Conservation (phyloP, 2,329 filamentous ascomycete genomes). For the Aspergillus persii region DNA sequence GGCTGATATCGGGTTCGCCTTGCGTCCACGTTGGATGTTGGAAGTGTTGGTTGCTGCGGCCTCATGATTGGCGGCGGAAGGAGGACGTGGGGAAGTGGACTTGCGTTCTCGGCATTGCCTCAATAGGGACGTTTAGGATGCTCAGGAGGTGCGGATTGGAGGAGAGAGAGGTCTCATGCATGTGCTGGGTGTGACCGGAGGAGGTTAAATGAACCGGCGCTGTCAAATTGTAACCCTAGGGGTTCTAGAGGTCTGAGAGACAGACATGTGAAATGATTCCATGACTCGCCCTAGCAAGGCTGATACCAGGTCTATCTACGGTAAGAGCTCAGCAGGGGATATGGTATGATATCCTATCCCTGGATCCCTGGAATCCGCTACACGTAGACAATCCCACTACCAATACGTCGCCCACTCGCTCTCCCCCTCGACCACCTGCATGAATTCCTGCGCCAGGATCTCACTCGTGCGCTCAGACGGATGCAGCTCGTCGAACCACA, state of each 20-base stretch:
- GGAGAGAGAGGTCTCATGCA: background rate
- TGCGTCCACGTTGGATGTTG: background rate
- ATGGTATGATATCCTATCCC: background rate
- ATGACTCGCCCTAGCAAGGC: background rate
- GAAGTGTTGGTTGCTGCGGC: background rate
- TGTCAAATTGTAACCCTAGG: background rate
- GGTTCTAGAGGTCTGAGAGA: no score
- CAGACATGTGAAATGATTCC: background rate
- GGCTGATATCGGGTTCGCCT: conserved; percentile 2
- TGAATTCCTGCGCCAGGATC: conserved; percentile 57
- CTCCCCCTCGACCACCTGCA: conserved; percentile 52
- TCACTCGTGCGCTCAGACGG: conserved; percentile 63
- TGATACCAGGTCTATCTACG: background rate
- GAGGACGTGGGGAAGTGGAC: background rate
- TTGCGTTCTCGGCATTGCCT: background rate
- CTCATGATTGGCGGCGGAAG: background rate
- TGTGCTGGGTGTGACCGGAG: background rate
- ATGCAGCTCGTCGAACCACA: conserved; percentile 76
- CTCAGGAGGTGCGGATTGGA: background rate
- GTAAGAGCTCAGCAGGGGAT: background rate
- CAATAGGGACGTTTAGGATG: background rate
- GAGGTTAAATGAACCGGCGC: background rate
- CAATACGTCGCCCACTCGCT: conserved; percentile 31
- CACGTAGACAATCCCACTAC: conserved; percentile 2
- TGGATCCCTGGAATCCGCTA: background rate